phyloP scores from a whole-genome alignment of 2,329 filamentous ascomycete genomes.

The Alternaria conjuncta region DNA sequence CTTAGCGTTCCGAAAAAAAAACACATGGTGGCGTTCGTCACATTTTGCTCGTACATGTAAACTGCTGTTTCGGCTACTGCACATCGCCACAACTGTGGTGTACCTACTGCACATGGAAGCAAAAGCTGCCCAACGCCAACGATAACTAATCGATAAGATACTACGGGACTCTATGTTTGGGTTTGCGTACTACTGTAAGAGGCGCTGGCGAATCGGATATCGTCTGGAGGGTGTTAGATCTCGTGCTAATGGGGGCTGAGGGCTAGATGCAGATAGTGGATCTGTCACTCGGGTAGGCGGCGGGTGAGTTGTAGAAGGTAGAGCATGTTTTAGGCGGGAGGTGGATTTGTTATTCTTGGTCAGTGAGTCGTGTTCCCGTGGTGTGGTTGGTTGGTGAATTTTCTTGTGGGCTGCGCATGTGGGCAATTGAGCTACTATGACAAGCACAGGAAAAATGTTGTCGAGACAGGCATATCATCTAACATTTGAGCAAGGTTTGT shows the following conservation, averaged over 20 bases:
- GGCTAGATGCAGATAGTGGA: neutral
- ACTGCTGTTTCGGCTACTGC: constrained; percentile 2
- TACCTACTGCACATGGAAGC: neutral
- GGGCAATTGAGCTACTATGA: neutral
- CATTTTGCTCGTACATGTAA: neutral
- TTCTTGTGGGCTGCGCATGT: neutral
- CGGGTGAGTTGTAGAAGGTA: neutral
- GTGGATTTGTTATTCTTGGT: neutral
- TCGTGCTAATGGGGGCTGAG: neutral
- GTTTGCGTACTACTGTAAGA: neutral
- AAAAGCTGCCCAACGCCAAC: neutral
- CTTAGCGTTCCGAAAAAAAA: neutral
- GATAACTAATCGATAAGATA: neutral
- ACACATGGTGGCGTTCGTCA: neutral
- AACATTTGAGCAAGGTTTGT: neutral
- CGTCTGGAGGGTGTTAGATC: neutral
- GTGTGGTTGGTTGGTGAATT: neutral
- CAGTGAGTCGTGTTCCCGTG: neutral
- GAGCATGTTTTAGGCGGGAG: neutral
- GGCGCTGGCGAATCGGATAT: neutral
- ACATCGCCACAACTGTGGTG: neutral
- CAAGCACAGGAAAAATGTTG: too few species aligned
- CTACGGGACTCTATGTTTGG: neutral
- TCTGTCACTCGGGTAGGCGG: neutral
- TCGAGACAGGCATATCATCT: neutral